Evolutionary conservation across 1,139 yeast genomes (phyloP).

Genomic region (Geotrichum histeridarum): DNA sequence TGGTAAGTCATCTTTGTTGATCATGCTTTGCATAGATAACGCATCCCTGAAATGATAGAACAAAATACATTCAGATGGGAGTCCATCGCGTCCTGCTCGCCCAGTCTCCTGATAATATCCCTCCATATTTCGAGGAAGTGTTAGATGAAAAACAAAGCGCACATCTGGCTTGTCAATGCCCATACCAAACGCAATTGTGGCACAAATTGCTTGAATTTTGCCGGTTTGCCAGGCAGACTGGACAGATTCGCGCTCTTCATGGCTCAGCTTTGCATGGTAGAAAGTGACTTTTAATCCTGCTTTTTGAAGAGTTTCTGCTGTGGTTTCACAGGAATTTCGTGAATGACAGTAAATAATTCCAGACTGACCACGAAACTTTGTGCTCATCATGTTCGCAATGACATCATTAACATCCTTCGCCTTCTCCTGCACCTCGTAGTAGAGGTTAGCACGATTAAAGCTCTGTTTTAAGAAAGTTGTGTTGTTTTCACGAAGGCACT

Average conservation of each 20-base stretch:
- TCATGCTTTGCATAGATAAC: constrained; percentile 46
- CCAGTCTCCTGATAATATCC: constrained; percentile 98
- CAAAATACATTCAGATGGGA: constrained; percentile 72
- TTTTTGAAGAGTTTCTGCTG: constrained; percentile 55
- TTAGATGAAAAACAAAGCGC: constrained; percentile 80
- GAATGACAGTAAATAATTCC: constrained; percentile 96
- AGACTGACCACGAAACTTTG: constrained; percentile 53
- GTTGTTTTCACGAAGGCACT: constrained; percentile 33
- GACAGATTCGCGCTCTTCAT: constrained; percentile 63
- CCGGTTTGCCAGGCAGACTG: constrained; percentile 83
- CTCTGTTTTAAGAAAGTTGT: constrained; percentile 60
- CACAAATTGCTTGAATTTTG: constrained; percentile 72
- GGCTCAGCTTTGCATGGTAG: constrained; percentile 91
- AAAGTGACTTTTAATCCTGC: constrained; percentile 64
- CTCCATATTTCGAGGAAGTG: constrained; percentile 86
- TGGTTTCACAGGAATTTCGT: constrained; percentile 79
- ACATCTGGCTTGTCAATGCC: constrained; percentile 97
- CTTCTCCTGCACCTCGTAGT: constrained; percentile 70
- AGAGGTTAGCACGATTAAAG: constrained; percentile 83
- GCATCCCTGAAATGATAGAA: constrained; percentile 78
- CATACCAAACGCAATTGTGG: constrained; percentile 98
- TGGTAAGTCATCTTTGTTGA: constrained; percentile 60
- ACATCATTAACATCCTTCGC: constrained; percentile 56
- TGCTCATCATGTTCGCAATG: constrained; percentile 37
- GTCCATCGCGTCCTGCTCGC: constrained; percentile 97